Evolutionary conservation across 2,329 filamentous ascomycete genomes (phyloP).

Genomic region (Blastomyces percursus): DNA sequence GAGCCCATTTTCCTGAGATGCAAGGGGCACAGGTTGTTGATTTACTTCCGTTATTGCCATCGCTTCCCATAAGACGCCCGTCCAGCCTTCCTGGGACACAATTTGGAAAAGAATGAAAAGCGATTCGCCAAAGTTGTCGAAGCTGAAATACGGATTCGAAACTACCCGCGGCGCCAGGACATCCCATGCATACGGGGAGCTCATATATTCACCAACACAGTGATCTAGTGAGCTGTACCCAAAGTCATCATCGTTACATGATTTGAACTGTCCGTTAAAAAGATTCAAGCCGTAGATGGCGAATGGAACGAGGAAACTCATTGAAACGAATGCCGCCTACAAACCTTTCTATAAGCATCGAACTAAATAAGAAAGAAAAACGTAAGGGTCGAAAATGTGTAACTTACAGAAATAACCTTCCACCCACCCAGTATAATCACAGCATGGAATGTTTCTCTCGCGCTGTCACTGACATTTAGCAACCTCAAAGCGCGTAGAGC

Average conservation of each 20-base stretch:
- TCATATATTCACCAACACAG: conserved; percentile 76
- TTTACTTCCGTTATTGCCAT: conserved; percentile 70
- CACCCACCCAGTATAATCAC: conserved; percentile 87
- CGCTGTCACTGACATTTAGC: conserved; percentile 92
- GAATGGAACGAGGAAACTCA: conserved; percentile 90
- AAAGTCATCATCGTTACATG: conserved; percentile 63
- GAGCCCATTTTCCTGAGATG: conserved; percentile 71
- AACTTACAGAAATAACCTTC: conserved; percentile 73
- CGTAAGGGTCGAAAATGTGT: background rate
- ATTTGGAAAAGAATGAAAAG: conserved; percentile 98
- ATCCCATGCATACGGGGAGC: conserved; percentile 69
- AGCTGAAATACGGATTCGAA: conserved; percentile 74
- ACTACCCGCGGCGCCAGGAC: conserved; percentile 74
- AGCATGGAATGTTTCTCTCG: conserved; percentile 91
- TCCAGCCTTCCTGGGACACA: conserved; percentile 97
- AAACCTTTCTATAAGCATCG: conserved; percentile 16
- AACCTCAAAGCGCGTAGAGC: conserved; percentile 81
- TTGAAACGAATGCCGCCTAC: conserved; percentile 75
- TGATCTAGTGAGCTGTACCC: conserved; percentile 51
- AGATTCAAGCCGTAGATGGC: conserved; percentile 92
- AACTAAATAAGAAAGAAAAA: background rate
- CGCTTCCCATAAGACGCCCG: conserved; percentile 75
- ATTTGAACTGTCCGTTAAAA: conserved; percentile 69
- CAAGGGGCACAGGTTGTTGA: conserved; percentile 58
- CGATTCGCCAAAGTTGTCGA: conserved; percentile 88